Conservation (phyloP, 371 early-diverging fungal species). For the Coemansia sp. region DNA sequence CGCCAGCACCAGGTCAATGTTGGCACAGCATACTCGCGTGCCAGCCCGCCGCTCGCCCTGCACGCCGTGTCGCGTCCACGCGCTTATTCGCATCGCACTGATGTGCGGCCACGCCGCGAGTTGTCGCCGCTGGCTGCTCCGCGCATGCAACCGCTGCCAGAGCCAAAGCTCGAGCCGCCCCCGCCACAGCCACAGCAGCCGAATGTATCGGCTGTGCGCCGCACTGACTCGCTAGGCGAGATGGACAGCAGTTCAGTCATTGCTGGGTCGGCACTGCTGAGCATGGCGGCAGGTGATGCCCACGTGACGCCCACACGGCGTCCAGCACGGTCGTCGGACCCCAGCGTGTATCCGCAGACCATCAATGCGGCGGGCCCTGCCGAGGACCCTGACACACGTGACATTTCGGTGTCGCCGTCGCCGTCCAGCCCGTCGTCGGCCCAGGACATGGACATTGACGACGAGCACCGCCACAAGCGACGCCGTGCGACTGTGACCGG, state of each 20-base stretch:
- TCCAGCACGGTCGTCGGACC: conserved; percentile 40
- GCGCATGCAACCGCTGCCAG: conserved; percentile 8
- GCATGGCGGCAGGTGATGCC: conserved; percentile 47
- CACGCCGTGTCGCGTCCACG: conserved; percentile 33
- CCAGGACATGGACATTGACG: conserved; percentile 20
- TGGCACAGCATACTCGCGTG: conserved; percentile 31
- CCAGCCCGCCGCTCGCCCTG: conserved; percentile 27
- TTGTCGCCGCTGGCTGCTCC: conserved; percentile 30
- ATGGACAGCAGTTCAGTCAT: conserved; percentile 44
- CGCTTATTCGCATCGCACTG: conserved; percentile 47
- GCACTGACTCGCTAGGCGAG: conserved; percentile 16
- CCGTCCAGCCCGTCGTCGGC: conserved; percentile 31
- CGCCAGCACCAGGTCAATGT: conserved; percentile 48
- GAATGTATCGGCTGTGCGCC: background rate
- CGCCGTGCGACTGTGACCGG: conserved; percentile 40
- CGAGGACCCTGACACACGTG: conserved; percentile 39
- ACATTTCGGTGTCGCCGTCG: conserved; percentile 48
- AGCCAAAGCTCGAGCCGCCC: background rate
- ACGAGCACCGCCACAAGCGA: conserved; percentile 26
- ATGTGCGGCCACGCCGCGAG: conserved; percentile 33
- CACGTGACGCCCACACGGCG: conserved; percentile 19
- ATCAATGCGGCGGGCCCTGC: conserved; percentile 17
- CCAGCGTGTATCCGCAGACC: conserved; percentile 38
- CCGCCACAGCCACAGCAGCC: background rate
- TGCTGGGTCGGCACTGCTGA: conserved; percentile 49